Evolutionary conservation across 805 yeast genomes (phyloP), one percentile per base, ranked within the genome.

Genomic region (Schwanniomyces polymorphus): DNA sequence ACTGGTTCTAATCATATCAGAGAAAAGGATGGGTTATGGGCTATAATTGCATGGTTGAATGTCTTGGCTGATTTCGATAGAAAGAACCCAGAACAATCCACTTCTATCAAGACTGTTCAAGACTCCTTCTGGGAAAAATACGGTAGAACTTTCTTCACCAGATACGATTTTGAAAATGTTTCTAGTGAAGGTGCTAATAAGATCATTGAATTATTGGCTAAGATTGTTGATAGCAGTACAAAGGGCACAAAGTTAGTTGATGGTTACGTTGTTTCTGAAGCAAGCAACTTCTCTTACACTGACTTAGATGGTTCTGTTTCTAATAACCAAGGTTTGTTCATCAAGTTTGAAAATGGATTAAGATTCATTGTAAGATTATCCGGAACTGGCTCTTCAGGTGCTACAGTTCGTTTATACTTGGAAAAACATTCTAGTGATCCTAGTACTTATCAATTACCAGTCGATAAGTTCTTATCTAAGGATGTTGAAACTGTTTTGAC

Each of bases 21-120:
- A 66, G 99, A 92, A 69, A 92, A 92, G 69, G 99, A 92, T 70
- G 99, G 99, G 51, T 70, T 92, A 50, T 92, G 99, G 99, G 98
- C 98, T 31, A 82, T 92, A 60, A 81, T 90, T 51, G 98, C 98
- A 5, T 92, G 99, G 99, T 80, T 94, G 63, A 94, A 94, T 61
- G 90, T 92, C 46, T 78, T 92, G 61, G 98, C 97, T 21, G 89
- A 85, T 40, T 91, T 86, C 65, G 82, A 83, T 59, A 74, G 78
- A 58, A 63, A 72, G 43, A 76, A 84, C 61, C 86, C 89, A 43
- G 74, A 73, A 29, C 60, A 62, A 48, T 68, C 67, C 39, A 85
- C 87, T 21, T 80, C 94, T 26, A 90, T 92, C 58, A 81, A 82
- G 55, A 78, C 81, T 35, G 92, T 92, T 48, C 97, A 91, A 76